Evolutionary conservation across 163 green algal species (phyloP).

Genomic region (Chlamydomonas reinhardtii): DNA sequence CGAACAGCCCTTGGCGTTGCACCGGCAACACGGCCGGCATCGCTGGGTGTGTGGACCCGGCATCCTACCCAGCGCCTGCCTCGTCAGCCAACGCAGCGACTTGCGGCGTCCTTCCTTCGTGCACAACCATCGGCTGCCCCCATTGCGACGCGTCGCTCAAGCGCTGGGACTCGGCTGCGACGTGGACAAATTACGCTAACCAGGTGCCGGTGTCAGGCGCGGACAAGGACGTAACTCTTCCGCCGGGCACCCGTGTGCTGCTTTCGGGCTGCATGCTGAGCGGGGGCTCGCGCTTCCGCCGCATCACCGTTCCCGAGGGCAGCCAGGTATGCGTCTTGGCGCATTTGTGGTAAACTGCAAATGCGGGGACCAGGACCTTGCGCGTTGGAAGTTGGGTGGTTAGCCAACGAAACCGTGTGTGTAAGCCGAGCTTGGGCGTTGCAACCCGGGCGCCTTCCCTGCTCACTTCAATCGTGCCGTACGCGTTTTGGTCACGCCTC

Average conservation of each 20-base stretch:
- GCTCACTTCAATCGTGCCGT: no score
- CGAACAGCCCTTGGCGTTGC: neutral
- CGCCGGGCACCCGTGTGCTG: constrained; percentile 56
- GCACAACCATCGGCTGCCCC: neutral
- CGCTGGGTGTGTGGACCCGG: neutral
- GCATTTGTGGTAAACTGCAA: no score
- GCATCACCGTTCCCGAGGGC: constrained; percentile 56
- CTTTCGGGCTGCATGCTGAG: constrained; percentile 58
- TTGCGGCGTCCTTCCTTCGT: neutral
- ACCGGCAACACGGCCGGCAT: neutral
- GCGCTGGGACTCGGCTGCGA: constrained; percentile 20
- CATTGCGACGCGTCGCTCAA: neutral
- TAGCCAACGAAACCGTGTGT: neutral
- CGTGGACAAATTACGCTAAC: neutral
- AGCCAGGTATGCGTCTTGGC: constrained; percentile 57
- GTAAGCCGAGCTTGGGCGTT: no score
- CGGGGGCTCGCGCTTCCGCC: constrained; percentile 6
- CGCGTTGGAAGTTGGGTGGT: no score
- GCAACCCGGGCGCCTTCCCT: no score
- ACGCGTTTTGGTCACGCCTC: neutral
- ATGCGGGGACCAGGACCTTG: no score
- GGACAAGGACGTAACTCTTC: constrained; percentile 52
- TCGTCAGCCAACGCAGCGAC: neutral
- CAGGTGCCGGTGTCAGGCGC: neutral
- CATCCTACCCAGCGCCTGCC: neutral